Evolutionary conservation across 176 grass and related monocot genomes (phyloP).

Genomic region (Guadua angustifolia): DNA sequence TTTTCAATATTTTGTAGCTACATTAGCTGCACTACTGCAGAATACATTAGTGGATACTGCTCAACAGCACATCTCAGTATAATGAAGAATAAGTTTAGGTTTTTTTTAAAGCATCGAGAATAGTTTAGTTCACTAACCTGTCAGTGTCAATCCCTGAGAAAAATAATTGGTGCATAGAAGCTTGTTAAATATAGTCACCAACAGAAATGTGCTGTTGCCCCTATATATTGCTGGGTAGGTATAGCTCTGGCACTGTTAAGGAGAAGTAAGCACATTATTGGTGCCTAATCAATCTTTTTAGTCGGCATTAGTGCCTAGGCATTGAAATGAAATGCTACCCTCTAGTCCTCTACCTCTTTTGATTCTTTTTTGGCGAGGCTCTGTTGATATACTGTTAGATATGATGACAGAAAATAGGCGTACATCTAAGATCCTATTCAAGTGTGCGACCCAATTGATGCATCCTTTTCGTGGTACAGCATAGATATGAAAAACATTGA

Average conservation of each 20-base stretch:
- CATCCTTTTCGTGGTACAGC: neutral
- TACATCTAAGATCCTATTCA: neutral
- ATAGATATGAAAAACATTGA: no score
- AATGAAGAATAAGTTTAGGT: neutral
- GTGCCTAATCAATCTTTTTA: constrained; percentile 28
- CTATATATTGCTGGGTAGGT: neutral
- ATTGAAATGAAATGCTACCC: constrained; percentile 25
- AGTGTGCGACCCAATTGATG: neutral
- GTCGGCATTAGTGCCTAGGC: neutral
- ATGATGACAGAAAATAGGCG: neutral
- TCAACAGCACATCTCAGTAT: constrained; percentile 5
- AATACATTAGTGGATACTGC: constrained; percentile 11
- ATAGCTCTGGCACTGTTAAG: neutral
- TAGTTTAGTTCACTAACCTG: constrained; percentile 35
- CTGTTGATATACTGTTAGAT: neutral
- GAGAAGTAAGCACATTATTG: neutral
- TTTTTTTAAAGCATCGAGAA: neutral
- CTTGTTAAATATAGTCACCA: constrained; percentile 24
- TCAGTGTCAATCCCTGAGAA: constrained; percentile 38
- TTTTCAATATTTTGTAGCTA: neutral
- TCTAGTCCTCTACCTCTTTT: neutral
- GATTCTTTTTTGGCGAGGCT: neutral
- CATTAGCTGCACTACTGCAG: neutral
- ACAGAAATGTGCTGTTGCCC: constrained; percentile 29
- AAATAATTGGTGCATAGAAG: constrained; percentile 42